phyloP scores from a whole-genome alignment of 1,284 basidiomycete species.

The Cryptococcus wingfieldii region DNA sequence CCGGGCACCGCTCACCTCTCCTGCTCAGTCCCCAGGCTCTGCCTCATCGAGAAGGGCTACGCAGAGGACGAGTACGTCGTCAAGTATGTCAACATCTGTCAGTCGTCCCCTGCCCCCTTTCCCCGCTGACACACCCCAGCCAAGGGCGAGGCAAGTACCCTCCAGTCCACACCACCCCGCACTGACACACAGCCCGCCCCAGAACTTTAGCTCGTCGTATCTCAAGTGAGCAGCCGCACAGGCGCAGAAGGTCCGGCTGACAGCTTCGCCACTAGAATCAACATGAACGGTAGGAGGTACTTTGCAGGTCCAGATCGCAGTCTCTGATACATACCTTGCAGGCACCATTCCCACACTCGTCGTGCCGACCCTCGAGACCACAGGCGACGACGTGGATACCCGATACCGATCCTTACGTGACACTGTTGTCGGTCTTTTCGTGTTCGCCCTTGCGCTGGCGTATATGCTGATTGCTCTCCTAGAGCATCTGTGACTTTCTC shows the following conservation, averaged over 20 bases:
- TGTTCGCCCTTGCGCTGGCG: neutral
- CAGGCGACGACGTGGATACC: slow-evolving; percentile 66
- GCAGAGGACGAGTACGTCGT: slow-evolving; percentile 46
- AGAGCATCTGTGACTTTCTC: slow-evolving; percentile 74
- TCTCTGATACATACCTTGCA: slow-evolving; percentile 27
- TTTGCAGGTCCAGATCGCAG: neutral
- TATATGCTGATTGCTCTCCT: neutral
- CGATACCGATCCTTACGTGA: slow-evolving; percentile 76
- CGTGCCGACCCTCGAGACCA: slow-evolving; percentile 70
- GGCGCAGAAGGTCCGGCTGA: neutral
- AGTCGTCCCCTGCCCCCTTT: slow-evolving; percentile 11
- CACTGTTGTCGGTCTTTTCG: slow-evolving; percentile 56
- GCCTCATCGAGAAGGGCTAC: slow-evolving; percentile 50
- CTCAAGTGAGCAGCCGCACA: slow-evolving; percentile 38
- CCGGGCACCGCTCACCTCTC: too few species aligned
- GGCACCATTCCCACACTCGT: slow-evolving; percentile 80
- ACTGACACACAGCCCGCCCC: neutral
- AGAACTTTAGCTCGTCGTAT: slow-evolving; percentile 50
- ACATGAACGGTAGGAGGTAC: slow-evolving; percentile 60
- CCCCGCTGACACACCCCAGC: slow-evolving; percentile 20
- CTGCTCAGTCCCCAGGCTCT: slow-evolving; percentile 42
- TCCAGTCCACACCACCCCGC: neutral
- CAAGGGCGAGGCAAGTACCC: slow-evolving; percentile 43
- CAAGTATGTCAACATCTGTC: slow-evolving; percentile 45
- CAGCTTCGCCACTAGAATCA: slow-evolving; percentile 60